Percentiles rank a stretch among this genome's conserved stretches.
Conservation (phyloP, 805 yeast genomes). For the Danielozyma ontarioensis region DNA sequence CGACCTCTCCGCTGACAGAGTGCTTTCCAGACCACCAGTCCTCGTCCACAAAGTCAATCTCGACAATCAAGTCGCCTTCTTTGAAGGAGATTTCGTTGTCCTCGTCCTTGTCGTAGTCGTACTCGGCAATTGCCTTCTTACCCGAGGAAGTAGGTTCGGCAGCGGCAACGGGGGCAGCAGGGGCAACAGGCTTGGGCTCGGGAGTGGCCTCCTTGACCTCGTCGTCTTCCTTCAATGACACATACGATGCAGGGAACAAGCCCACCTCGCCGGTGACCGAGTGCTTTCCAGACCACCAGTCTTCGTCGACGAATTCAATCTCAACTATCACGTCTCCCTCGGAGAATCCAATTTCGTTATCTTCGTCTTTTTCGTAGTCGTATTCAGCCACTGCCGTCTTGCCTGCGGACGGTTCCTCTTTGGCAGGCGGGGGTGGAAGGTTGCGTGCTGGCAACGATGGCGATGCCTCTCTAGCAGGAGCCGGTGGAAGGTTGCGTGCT, state of each 20-base stretch:
- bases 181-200: constrained; percentile 1
- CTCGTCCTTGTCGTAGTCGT: constrained; percentile 85
- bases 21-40: constrained; percentile 97
- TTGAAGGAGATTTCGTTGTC: constrained; percentile 83
- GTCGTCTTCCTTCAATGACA: constrained; percentile 26
- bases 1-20: constrained; percentile 60
- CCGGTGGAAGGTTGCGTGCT: constrained; percentile 10
- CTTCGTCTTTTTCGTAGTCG: constrained; percentile 72
- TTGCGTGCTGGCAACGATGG: constrained; percentile 3
- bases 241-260: constrained; percentile 55
- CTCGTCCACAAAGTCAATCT: constrained; percentile 85
- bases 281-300: constrained; percentile 58
- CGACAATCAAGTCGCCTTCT: constrained; percentile 77
- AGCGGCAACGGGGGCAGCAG: constrained; percentile 5
- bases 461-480: constrained; percentile 12
- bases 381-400: constrained; percentile 72
- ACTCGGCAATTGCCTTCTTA: constrained; percentile 58
- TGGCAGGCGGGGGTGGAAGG: constrained; percentile 9
- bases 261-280: constrained; percentile 43
- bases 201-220: neutral
- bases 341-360: constrained; percentile 61
- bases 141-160: constrained; percentile 10
- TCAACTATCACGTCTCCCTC: constrained; percentile 67
- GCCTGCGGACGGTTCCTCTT: constrained; percentile 8
- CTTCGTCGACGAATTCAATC: constrained; percentile 67